These are phyloP conservation scores for Penicillium longicatenatum DNA, from an alignment of 495 filamentous ascomycete species.

Conservation along the genomic window DNA sequence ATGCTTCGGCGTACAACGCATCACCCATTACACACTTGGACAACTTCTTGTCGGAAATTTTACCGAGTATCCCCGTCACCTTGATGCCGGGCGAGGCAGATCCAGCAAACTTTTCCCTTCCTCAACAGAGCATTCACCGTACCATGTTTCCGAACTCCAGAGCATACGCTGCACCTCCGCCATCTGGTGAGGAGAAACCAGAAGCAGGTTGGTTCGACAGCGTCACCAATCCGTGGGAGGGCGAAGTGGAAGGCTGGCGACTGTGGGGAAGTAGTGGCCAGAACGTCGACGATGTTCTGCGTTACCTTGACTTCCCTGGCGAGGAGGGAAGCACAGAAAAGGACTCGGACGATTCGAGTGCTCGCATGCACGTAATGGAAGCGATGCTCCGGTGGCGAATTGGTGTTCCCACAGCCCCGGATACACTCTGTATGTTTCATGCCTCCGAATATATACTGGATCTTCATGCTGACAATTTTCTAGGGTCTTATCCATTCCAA, in stretches of 20 bases:
- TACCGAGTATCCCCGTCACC: slow-evolving; percentile 81
- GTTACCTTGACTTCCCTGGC: slow-evolving; percentile 65
- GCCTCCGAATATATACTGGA: not conserved
- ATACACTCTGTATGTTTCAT: slow-evolving; percentile 80
- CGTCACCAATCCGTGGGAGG: slow-evolving; percentile 93
- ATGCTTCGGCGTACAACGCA: slow-evolving; percentile 82
- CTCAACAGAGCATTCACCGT: slow-evolving; percentile 80
- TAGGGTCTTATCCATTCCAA: slow-evolving; percentile 96
- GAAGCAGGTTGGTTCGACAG: slow-evolving; percentile 79
- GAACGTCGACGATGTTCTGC: slow-evolving; percentile 89
- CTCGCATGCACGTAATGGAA: slow-evolving; percentile 85
- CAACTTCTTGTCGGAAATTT: slow-evolving; percentile 73
- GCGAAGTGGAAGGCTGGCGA: slow-evolving; percentile 82
- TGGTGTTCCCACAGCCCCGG: slow-evolving; percentile 91
- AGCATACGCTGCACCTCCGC: slow-evolving; percentile 57
- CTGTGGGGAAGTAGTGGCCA: slow-evolving; percentile 86
- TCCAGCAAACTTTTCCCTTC: slow-evolving; percentile 77
- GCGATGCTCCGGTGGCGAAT: slow-evolving; percentile 87
- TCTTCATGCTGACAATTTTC: slow-evolving; percentile 11
- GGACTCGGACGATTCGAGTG: slow-evolving; percentile 55
- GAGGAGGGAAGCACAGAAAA: slow-evolving; percentile 26
- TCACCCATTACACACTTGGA: slow-evolving; percentile 82
- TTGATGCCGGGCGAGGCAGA: slow-evolving; percentile 74
- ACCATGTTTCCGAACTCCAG: slow-evolving; percentile 79
- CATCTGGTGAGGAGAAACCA: slow-evolving; percentile 44